phyloP scores from a whole-genome alignment of 2,329 filamentous ascomycete species.

The Akanthomyces dipterigenus region DNA sequence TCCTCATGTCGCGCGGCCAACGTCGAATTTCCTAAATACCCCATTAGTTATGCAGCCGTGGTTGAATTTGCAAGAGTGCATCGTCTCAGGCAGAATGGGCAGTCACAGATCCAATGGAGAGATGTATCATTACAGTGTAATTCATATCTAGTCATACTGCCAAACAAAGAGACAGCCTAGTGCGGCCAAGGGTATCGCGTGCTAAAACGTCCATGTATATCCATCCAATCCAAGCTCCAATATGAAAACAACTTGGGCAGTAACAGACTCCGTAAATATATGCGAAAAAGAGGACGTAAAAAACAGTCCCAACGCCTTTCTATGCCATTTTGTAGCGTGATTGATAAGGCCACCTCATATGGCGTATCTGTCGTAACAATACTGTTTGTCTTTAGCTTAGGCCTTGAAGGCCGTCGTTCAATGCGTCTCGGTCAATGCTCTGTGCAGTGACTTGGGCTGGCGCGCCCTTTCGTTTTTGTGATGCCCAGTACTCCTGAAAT shows the following conservation, averaged over 20 bases:
- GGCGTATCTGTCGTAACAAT: background rate
- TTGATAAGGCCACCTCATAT: background rate
- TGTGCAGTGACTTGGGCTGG: constrained; percentile 53
- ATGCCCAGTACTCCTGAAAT: constrained; percentile 52
- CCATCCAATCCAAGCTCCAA: background rate
- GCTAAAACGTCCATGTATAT: constrained; percentile 7
- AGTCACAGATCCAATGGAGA: no score
- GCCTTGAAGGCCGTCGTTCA: constrained; percentile 49
- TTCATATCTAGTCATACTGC: constrained; percentile 3
- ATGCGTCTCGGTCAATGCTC: constrained; percentile 50
- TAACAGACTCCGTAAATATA: constrained; percentile 1
- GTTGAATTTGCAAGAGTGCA: no score
- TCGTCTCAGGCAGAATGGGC: no score
- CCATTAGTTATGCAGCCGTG: no score
- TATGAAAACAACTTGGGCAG: background rate
- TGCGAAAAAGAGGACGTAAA: constrained; percentile 6
- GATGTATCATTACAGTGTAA: background rate
- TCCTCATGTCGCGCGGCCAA: no score
- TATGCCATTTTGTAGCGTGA: background rate
- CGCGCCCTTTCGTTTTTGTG: constrained; percentile 43
- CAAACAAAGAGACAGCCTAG: constrained; percentile 14
- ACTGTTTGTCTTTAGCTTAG: constrained; percentile 11
- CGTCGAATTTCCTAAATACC: no score
- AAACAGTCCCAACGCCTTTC: background rate
- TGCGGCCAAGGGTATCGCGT: constrained; percentile 17